Evolutionary conservation across 106 monocot genomes (phyloP), one percentile per base, ranked within the genome.

Genomic region (Hemerocallis citrina): DNA sequence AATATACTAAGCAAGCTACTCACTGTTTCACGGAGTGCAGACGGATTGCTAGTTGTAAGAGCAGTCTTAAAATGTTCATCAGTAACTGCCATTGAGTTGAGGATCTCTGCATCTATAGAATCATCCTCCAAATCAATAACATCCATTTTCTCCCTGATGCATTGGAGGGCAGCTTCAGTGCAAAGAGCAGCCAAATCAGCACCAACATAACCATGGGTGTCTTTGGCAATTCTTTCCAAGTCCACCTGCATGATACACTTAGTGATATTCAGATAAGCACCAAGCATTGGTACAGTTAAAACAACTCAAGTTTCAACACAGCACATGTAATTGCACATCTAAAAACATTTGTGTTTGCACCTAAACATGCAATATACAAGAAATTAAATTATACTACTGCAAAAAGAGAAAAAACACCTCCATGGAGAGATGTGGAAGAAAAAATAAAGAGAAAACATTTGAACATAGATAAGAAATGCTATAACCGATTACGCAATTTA

Each of bases 21-120:
- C 67, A 92, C 92, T 29, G 80, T 81, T 71, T 81, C 80, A 45
- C 80, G 80, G 7, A 81, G 88, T 15, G 92, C 92, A 46, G 92
- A 92, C 7, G 92, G 92, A 34, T 92, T 92, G 88, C 92, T 92
- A n/a, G 84, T 84, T 40, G 84, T 88, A 74, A 92, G 92, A 68
- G 92, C 92, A 41, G 92, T 92, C 71, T 88, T 92, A 61, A 92
- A 92, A 68, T 92, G 92, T 51, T 88, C 92, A 66, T 92, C 69
- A 13, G 76, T 79, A 21, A 92, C 92, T 36, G 92, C 77, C 92
- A 92, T 92, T 0, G 92, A 92, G 56, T 92, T 92, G 5, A 92
- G 79, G 34, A 92, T 78, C 63, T 92, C 92, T 6, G 92, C 92
- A 78, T 92, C 92, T 7, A 92, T 92, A 29, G 92, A 42, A 40